Evolutionary conservation across 345 rosid species (phyloP).

Genomic region (Capsella bursapastoris): DNA sequence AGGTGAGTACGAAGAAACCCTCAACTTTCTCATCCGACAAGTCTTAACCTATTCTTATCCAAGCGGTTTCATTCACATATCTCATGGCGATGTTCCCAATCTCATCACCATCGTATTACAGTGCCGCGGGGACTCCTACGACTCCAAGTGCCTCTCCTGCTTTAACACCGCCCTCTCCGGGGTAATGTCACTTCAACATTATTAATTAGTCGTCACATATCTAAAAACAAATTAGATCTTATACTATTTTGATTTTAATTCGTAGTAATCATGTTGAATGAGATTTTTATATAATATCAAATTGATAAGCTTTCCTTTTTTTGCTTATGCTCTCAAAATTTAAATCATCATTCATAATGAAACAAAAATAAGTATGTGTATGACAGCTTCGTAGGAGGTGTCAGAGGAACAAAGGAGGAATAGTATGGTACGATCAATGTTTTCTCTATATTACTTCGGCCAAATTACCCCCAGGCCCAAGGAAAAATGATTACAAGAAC

Average conservation of each 20-base stretch:
- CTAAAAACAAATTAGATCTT: background rate
- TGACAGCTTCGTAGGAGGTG: background rate
- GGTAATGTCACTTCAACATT: conserved; percentile 5
- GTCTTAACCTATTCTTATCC: background rate
- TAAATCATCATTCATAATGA: background rate
- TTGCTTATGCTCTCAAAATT: background rate
- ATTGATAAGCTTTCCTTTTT: too few species aligned
- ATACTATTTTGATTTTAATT: background rate
- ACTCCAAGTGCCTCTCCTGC: conserved; percentile 2
- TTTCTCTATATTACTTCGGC: background rate
- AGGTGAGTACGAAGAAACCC: conserved; percentile 47
- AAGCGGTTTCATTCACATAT: background rate
- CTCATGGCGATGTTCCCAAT: background rate
- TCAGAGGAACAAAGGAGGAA: background rate
- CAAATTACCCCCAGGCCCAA: background rate
- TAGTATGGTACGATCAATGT: conserved; percentile 5
- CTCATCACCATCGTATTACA: conserved; percentile 25
- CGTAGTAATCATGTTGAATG: too few species aligned
- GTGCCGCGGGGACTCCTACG: background rate
- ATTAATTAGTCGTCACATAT: background rate
- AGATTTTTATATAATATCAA: too few species aligned
- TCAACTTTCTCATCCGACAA: conserved; percentile 44
- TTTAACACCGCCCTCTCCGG: background rate
- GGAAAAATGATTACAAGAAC: conserved; percentile 44
- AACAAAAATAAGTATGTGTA: background rate